Evolutionary conservation across 2,329 filamentous ascomycete species (phyloP).

Genomic region (Fulvia fulva): DNA sequence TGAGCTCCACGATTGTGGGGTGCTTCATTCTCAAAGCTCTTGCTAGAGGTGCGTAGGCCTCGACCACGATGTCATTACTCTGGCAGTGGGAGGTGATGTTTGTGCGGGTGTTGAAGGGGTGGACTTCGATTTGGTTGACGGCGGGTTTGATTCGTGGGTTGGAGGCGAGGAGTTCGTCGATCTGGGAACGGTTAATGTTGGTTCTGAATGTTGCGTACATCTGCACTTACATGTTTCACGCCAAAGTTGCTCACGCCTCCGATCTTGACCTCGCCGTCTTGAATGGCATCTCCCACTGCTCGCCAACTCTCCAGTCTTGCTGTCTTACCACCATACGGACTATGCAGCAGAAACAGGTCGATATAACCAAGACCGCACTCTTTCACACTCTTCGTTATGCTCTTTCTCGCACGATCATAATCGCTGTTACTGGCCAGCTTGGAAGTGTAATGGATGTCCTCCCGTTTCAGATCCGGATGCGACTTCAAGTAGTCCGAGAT

Average conservation of each 20-base stretch:
- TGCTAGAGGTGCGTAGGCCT: conserved; percentile 77
- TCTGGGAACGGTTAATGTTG: conserved; percentile 39
- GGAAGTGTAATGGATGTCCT: conserved; percentile 74
- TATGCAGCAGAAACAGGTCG: conserved; percentile 75
- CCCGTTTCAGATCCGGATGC: conserved; percentile 50
- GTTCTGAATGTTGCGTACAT: neutral
- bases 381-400: conserved; percentile 62
- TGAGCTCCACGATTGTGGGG: conserved; percentile 57
- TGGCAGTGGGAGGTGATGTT: conserved; percentile 65
- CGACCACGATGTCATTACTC: conserved; percentile 63
- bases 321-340: conserved; percentile 68
- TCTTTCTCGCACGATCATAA: conserved; percentile 64
- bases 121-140: conserved; percentile 78
- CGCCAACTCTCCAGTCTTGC: conserved; percentile 69
- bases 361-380: conserved; percentile 68
- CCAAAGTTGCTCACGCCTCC: conserved; percentile 79
- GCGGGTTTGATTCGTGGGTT: conserved; percentile 61
- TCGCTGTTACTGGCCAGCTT: conserved; percentile 67
- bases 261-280: conserved; percentile 64
- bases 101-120: conserved; percentile 73
- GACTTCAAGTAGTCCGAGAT: conserved; percentile 42
- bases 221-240: conserved; percentile 61
- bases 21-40: conserved; percentile 67
- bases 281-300: conserved; percentile 71
- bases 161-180: conserved; percentile 64